Base-by-base conservation (phyloP, 208 protist genomes). In the Crithidia sp. region DNA sequence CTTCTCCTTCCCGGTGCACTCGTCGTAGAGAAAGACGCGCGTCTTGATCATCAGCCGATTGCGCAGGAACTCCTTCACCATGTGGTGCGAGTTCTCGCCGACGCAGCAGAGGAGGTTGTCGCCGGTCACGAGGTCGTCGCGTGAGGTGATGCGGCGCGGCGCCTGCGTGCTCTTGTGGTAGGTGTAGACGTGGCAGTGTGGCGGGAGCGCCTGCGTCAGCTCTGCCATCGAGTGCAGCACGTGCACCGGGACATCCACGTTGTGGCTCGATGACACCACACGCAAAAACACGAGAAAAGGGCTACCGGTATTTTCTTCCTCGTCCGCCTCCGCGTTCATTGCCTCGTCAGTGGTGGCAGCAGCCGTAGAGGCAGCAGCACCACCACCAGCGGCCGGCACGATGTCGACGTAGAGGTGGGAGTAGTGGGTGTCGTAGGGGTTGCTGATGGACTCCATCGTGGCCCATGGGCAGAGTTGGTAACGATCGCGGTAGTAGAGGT, bases 21-120 rank as follows among this genome's bases (percentile, higher is more conserved):
- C 64, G 47, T 89, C 72, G 50, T 86, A 74, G n/a, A 79, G 71
- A 52, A 53, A 76, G 12, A 89, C 71, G 10, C 76, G 59, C 4
- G 81, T 85, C 12, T 36, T 16, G 13, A 70, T 61, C 44, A 68
- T 14, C 60, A 72, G 77, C 6, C 81, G 81, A 10, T 74, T 56
- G 7, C 49, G 54, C 28, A 87, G 63, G 8, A 74, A 68, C 7
- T 41, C 16, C 1, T 19, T 41, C 19, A 87, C 54, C n/a, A 39
- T 41, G 4, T 75, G 64, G n/a, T n/a, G 36, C 8, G 49, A 10
- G 14, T 71, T n/a, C 10, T 56, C 44, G 5, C 41, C 44, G 0
- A 39, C 39, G n/a, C 53, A 73, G 41, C 37, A 67, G 10, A 87
- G 50, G 12, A 84, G 39, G 17, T 84, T 87, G 7, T 71, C 76